Percentiles rank a stretch among this genome's conserved stretches.
These are phyloP conservation scores for Fistulinella prunicolor DNA, from an alignment of 768 basidiomycete species.

Conservation along the genomic window DNA sequence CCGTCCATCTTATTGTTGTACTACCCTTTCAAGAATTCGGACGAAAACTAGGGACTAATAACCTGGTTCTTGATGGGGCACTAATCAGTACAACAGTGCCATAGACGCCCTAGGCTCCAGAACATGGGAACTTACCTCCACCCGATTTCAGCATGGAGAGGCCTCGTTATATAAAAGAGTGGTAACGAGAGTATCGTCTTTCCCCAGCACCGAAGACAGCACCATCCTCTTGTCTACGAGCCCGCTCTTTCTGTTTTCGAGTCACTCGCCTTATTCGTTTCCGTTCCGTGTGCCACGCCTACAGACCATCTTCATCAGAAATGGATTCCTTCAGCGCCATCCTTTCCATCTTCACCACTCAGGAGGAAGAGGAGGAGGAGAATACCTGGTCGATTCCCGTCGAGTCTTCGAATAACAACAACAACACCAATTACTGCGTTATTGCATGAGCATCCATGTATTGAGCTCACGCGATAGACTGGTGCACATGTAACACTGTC, in stretches of 20 bases:
- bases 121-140: background rate
- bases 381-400: conserved; percentile 18
- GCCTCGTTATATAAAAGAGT: conserved; percentile 21
- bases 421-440: conserved; percentile 13
- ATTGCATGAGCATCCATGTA: conserved; percentile 12
- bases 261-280: background rate
- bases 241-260: background rate
- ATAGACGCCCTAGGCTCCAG: background rate
- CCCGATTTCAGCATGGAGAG: conserved; percentile 1
- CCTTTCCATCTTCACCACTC: conserved; percentile 13
- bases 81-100: background rate
- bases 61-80: background rate
- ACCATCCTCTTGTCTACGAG: conserved; percentile 1
- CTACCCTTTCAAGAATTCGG: conserved; percentile 4
- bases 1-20: conserved; percentile 20
- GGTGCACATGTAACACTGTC: background rate
- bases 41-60: background rate
- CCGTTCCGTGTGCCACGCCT: background rate
- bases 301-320: background rate
- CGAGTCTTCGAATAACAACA: conserved; percentile 5
- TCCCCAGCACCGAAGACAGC: conserved; percentile 10
- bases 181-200: background rate
- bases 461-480: background rate
- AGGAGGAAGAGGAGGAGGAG: conserved; percentile 4
- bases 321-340: conserved; percentile 25